Evolutionary conservation across 2,329 filamentous ascomycete genomes (phyloP).

Genomic region (Plenodomus biglobosus): DNA sequence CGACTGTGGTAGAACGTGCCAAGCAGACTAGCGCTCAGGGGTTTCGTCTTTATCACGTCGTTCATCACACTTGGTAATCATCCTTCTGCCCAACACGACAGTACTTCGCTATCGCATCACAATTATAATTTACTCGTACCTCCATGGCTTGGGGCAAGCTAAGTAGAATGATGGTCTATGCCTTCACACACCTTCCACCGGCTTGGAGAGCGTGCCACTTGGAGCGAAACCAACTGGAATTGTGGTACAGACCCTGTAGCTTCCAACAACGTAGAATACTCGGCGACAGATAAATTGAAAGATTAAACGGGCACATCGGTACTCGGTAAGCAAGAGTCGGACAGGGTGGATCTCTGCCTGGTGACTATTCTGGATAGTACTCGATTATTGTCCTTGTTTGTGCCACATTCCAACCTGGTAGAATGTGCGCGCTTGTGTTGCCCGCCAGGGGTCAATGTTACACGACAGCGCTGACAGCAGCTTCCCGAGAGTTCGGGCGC

Average conservation of each 20-base stretch:
- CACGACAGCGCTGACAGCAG: constrained; percentile 8
- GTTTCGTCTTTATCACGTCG: background rate
- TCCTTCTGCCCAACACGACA: background rate
- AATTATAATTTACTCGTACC: background rate
- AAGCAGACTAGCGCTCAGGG: background rate
- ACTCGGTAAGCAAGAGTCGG: background rate
- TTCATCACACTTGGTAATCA: background rate
- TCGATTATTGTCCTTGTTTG: background rate
- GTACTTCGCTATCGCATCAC: background rate
- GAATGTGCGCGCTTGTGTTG: constrained; percentile 7
- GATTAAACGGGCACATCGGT: background rate
- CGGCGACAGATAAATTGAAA: too few relatives aligned
- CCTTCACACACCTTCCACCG: background rate
- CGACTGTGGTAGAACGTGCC: background rate
- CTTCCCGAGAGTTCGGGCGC: background rate
- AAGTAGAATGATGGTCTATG: background rate
- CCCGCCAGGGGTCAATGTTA: constrained; percentile 10
- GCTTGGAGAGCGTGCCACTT: background rate
- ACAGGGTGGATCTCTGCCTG: background rate
- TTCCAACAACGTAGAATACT: background rate
- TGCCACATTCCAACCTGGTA: constrained; percentile 7
- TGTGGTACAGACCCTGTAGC: background rate
- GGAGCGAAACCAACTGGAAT: background rate
- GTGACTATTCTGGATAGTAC: background rate
- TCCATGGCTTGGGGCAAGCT: background rate